Evolutionary conservation across 345 rosid species (phyloP).

Genomic region (Corymbia maculata): DNA sequence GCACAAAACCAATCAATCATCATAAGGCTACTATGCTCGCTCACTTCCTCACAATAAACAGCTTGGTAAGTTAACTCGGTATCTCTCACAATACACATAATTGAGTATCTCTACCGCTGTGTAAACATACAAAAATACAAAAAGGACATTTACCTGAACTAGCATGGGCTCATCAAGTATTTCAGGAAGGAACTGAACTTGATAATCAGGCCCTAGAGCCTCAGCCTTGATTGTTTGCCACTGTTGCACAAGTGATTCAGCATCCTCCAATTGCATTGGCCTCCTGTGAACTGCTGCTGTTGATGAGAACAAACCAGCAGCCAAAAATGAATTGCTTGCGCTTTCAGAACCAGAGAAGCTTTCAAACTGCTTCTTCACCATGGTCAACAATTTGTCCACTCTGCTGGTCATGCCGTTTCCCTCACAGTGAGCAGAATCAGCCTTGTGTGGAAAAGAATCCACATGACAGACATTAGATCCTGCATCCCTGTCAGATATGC

Average conservation of each 20-base stretch:
- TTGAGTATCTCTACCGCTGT: not conserved
- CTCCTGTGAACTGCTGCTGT: slow-evolving; percentile 24
- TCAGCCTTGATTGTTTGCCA: slow-evolving; percentile 93
- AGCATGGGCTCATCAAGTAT: slow-evolving; percentile 92
- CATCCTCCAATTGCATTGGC: slow-evolving; percentile 74
- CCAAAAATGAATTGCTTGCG: slow-evolving; percentile 18
- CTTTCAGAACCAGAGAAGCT: slow-evolving; percentile 20
- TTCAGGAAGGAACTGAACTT: slow-evolving; percentile 48
- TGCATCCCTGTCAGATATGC: slow-evolving; percentile 16
- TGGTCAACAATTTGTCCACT: slow-evolving; percentile 37
- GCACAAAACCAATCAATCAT: not conserved
- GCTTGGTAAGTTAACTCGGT: not conserved
- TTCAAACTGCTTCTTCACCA: slow-evolving; percentile 29
- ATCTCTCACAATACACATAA: not conserved
- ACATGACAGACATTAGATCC: slow-evolving; percentile 22
- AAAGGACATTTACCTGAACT: slow-evolving; percentile 44
- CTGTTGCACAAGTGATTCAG: slow-evolving; percentile 79
- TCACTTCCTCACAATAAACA: not conserved
- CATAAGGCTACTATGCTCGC: not conserved
- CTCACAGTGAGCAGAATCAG: slow-evolving; percentile 10
- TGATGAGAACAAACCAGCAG: slow-evolving; percentile 38
- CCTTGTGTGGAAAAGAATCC: slow-evolving; percentile 17
- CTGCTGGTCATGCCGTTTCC: slow-evolving; percentile 24
- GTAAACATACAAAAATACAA: not conserved
- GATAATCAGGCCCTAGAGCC: slow-evolving; percentile 80